phyloP scores from a whole-genome alignment of 2,329 filamentous ascomycete species.

The Microdochium bolleyi region DNA sequence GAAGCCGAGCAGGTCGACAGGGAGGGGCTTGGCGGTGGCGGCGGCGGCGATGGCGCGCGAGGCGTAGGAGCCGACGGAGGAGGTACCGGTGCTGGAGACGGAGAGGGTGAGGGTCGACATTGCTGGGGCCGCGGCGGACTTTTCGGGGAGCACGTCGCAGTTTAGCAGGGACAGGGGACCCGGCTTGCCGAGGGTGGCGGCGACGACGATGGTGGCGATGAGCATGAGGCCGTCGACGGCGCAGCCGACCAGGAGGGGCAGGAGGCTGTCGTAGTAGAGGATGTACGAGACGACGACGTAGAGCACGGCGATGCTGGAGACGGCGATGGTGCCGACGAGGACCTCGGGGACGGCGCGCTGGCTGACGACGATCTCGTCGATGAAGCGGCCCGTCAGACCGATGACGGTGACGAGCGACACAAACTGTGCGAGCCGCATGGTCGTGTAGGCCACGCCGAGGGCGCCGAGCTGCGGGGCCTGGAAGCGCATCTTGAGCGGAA shows the following conservation, averaged over 20 bases:
- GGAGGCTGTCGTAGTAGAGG: conserved; percentile 68
- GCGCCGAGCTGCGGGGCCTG: conserved; percentile 53
- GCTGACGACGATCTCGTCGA: conserved; percentile 62
- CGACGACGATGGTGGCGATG: conserved; percentile 69
- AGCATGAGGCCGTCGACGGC: conserved; percentile 61
- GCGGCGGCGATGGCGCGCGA: conserved; percentile 13
- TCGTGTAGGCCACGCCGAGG: conserved; percentile 70
- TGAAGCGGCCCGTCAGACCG: conserved; percentile 75
- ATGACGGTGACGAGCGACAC: conserved; percentile 69
- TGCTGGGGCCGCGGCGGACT: conserved; percentile 25
- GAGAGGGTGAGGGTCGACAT: conserved; percentile 28
- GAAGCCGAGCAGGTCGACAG: conserved; percentile 34
- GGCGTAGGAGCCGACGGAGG: conserved; percentile 17
- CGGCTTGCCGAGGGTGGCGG: conserved; percentile 63
- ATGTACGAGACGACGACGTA: conserved; percentile 77
- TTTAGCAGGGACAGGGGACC: conserved; percentile 66
- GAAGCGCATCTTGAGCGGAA: conserved; percentile 32
- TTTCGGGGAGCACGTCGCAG: conserved; percentile 47
- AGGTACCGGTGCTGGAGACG: conserved; percentile 29
- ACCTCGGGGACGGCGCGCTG: conserved; percentile 61
- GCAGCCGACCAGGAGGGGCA: conserved; percentile 64
- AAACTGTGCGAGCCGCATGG: conserved; percentile 63
- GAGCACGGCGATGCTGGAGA: conserved; percentile 69
- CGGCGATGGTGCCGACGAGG: conserved; percentile 68
- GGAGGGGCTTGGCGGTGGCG: conserved; percentile 2